phyloP scores from a whole-genome alignment of 768 basidiomycete species.

The Tulasnella sp. region DNA sequence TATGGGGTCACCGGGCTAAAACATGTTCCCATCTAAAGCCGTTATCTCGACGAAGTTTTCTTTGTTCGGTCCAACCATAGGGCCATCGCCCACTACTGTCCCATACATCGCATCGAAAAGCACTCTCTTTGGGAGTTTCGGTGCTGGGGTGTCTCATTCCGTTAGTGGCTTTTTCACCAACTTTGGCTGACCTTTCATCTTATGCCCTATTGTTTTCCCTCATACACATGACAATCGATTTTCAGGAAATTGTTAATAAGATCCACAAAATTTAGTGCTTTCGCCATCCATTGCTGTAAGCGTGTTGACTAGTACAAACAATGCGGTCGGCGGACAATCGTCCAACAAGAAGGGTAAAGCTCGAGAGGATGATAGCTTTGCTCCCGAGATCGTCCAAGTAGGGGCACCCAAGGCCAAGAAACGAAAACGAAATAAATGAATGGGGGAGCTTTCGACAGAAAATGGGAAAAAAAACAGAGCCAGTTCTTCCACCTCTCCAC shows the following conservation, averaged over 20 bases:
- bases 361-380: no score
- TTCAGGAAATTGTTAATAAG: conserved; percentile 43
- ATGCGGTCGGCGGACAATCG: neutral
- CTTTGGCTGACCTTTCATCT: conserved; percentile 12
- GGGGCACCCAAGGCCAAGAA: conserved; percentile 8
- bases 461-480: no score
- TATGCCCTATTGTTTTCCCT: neutral
- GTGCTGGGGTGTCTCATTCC: neutral
- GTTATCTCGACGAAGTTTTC: neutral
- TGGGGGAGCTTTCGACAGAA: no score
- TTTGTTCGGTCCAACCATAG: neutral
- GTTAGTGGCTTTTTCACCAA: conserved; percentile 11
- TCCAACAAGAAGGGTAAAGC: conserved; percentile 4
- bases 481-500: no score
- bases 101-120: conserved; percentile 8
- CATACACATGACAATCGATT: conserved; percentile 19
- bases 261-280: conserved; percentile 57
- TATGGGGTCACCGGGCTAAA: neutral
- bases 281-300: conserved; percentile 36
- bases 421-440: no score
- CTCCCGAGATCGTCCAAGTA: conserved; percentile 23
- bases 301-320: neutral
- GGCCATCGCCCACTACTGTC: neutral
- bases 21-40: neutral
- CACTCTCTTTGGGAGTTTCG: conserved; percentile 7